phyloP scores from a whole-genome alignment of 495 filamentous ascomycete genomes.

The Lasiosphaeria miniovina region DNA sequence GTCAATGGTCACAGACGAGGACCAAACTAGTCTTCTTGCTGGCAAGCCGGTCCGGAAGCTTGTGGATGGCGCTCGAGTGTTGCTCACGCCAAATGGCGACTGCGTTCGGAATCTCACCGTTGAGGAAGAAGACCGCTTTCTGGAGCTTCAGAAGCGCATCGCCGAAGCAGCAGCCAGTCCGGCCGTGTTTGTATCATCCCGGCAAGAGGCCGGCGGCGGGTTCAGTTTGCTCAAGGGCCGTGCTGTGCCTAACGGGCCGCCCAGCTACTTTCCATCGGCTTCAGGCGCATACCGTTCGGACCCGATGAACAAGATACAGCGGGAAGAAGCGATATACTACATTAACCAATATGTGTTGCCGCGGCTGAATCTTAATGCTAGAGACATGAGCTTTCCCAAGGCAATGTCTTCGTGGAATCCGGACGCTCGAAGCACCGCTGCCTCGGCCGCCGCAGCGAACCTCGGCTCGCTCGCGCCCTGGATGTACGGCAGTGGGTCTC shows the following conservation, averaged over 20 bases:
- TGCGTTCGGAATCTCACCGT: conserved; percentile 70
- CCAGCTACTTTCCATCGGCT: conserved; percentile 48
- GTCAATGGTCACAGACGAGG: conserved; percentile 50
- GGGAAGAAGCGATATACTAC: conserved; percentile 61
- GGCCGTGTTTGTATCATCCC: conserved; percentile 46
- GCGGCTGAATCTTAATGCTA: conserved; percentile 42
- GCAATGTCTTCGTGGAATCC: conserved; percentile 24
- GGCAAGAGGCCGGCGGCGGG: conserved; percentile 43
- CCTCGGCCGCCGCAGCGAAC: conserved; percentile 25
- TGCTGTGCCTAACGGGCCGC: conserved; percentile 54
- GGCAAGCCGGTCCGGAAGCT: conserved; percentile 51
- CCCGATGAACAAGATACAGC: conserved; percentile 54
- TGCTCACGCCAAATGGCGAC: conserved; percentile 77
- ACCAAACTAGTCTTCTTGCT: conserved; percentile 45
- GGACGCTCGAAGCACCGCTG: conserved; percentile 10
- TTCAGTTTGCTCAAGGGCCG: conserved; percentile 55
- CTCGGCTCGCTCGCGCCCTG: conserved; percentile 42
- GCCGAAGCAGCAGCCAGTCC: conserved; percentile 40
- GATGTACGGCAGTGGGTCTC: conserved; percentile 34
- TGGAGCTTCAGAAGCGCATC: conserved; percentile 67
- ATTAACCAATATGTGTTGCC: conserved; percentile 66
- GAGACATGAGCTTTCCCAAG: conserved; percentile 35
- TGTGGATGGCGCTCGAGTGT: conserved; percentile 48
- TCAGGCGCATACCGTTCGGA: conserved; percentile 44
- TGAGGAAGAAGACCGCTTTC: conserved; percentile 73